Percentiles rank a stretch among this genome's conserved stretches.
phyloP scores from a whole-genome alignment of 2,329 filamentous ascomycete genomes.

The Orbilia ellipsospora region DNA sequence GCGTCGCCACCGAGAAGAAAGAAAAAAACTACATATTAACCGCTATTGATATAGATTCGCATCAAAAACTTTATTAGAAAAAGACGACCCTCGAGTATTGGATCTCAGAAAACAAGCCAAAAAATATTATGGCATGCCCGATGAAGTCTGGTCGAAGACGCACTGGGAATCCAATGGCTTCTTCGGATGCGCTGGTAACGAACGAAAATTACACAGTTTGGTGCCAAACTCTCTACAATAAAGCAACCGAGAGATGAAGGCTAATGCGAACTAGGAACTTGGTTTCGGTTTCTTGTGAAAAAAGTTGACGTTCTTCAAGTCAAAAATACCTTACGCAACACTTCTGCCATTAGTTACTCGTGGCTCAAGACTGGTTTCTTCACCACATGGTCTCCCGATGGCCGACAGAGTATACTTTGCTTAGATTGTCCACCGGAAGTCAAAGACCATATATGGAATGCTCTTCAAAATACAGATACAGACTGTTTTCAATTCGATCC shows the following conservation, averaged over 20 bases:
- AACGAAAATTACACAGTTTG: conserved; percentile 13
- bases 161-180: conserved; percentile 23
- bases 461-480: not conserved
- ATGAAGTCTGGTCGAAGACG: conserved; percentile 9
- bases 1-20: too few species aligned
- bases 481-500: conserved; percentile 15
- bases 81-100: not conserved
- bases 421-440: conserved; percentile 9
- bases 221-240: not conserved
- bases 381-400: conserved; percentile 20
- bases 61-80: too few species aligned
- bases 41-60: too few species aligned
- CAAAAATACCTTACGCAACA: not conserved
- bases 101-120: conserved; percentile 6
- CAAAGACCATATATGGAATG: not conserved
- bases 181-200: conserved; percentile 16
- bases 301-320: not conserved
- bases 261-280: conserved; percentile 16
- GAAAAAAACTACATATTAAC: too few species aligned
- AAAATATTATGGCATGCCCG: conserved; percentile 25
- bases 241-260: not conserved
- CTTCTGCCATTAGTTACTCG: not conserved
- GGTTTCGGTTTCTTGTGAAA: conserved; percentile 29
- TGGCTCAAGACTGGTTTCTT: conserved; percentile 28
- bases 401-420: conserved; percentile 23